Evolutionary conservation across 352 stramenopile species (phyloP), one percentile per base, ranked within the genome.

Genomic region (Pythium grandisporangium): DNA sequence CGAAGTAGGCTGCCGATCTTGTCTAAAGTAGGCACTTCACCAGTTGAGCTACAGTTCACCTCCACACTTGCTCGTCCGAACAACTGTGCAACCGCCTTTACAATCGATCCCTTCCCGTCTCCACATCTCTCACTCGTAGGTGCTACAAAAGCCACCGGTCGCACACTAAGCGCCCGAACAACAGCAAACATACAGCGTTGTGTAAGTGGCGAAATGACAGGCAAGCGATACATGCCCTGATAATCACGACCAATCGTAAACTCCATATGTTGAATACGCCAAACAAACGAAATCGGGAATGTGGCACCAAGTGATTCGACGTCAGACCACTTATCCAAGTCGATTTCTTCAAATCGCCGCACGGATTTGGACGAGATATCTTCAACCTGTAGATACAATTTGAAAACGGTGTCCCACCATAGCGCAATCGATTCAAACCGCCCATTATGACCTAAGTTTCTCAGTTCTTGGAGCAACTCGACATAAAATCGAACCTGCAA

Each of bases 191-290:
- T 42, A 36, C 72, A 83, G 2, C 69, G 53, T 17, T 83, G 48
- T 0, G 69, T 72, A n/a, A 83, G 54, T 1, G 69, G 69, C 4
- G 65, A 65, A 17, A 85, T 19, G 3, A 72, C 32, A 1, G 51
- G 41, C 19, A 73, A 27, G 8, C 67, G 57, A 6, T 22, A 24
- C 36, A 43, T 69, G 11, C 65, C 65, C 5, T 68, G 48, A 37
- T 66, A 77, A n/a, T 85, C 72, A 24, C 61, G 59, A 1, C 72
- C 69, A n/a, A 83, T 42, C 0, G 44, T 27, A 11, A 78, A 51
- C 4, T 77, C 48, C 1, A 77, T 30, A 20, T 77, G 59, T 11
- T 56, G 60, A n/a, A 74, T 43, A 34, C 64, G 48, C 1, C 48
- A 58, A 21, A 53, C 3, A 30, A 55, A 53, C 13, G 52, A 38